phyloP scores from a whole-genome alignment of 192 early-diverging fungal species.

The Chytriomyces sp. region DNA sequence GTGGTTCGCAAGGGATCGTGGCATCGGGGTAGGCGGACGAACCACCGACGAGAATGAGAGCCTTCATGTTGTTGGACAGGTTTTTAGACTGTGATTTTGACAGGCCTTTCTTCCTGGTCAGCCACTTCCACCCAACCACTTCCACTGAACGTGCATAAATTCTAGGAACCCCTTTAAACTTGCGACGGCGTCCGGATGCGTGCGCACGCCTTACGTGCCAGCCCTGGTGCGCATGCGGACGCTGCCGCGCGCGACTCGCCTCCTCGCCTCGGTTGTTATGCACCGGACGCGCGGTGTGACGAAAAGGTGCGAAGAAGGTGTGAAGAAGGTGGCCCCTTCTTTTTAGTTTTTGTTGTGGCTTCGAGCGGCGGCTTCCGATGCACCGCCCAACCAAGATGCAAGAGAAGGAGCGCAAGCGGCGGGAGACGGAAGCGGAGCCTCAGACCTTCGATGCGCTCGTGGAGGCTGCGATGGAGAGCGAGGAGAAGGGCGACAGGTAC shows the following conservation, averaged over 20 bases:
- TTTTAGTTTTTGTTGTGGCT: too few relatives aligned
- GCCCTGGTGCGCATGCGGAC: too few relatives aligned
- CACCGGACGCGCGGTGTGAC: too few relatives aligned
- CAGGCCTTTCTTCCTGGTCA: not conserved
- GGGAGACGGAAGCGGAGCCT: not conserved
- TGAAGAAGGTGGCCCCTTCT: too few relatives aligned
- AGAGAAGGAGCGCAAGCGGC: not conserved
- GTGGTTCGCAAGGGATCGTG: not conserved
- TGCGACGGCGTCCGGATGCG: too few relatives aligned
- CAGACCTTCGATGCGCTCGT: constrained; percentile 16
- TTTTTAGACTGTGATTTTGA: not conserved
- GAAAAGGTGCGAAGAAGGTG: too few relatives aligned
- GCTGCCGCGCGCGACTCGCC: too few relatives aligned
- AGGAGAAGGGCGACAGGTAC: constrained; percentile 69
- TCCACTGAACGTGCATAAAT: too few relatives aligned
- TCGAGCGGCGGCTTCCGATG: too few relatives aligned
- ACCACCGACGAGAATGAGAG: constrained; percentile 63
- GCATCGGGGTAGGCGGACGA: not conserved
- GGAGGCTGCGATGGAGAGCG: constrained; percentile 30
- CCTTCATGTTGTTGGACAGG: constrained; percentile 48
- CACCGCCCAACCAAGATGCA: not conserved
- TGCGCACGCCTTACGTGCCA: too few relatives aligned
- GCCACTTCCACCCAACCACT: not conserved
- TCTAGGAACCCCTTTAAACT: too few relatives aligned
- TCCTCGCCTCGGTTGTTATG: too few relatives aligned